A percentile compares a stretch with the other conserved stretches of the same genome.
Evolutionary conservation across 2,329 filamentous ascomycete genomes (phyloP).

Genomic region (Aspergillus pseudoviridinutans): DNA sequence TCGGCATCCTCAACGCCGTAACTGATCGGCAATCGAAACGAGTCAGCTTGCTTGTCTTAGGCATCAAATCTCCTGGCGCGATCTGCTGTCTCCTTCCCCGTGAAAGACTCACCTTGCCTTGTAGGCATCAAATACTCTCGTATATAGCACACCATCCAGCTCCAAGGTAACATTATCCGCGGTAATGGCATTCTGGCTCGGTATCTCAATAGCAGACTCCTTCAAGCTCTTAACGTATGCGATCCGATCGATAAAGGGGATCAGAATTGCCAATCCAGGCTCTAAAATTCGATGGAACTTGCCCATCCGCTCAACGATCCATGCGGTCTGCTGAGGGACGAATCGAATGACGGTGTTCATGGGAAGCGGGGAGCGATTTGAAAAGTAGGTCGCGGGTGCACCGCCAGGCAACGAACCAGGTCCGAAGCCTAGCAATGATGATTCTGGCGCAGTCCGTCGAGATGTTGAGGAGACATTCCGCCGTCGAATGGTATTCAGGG

Average conservation of each 20-base stretch:
- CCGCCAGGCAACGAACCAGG: constrained; percentile 23
- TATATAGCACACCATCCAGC: constrained; percentile 92
- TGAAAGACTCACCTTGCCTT: constrained; percentile 73
- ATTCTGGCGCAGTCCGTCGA: constrained; percentile 27
- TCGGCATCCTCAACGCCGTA: constrained; percentile 98
- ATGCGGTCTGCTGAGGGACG: constrained; percentile 98
- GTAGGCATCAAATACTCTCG: constrained; percentile 93
- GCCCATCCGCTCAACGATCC: constrained; percentile 99
- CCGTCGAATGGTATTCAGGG: constrained; percentile 23
- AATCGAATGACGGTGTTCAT: constrained; percentile 95
- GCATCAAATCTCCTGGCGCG: background rate
- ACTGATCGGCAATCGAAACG: constrained; percentile 44
- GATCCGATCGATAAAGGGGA: constrained; percentile 91
- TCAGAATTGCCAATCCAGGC: constrained; percentile 81
- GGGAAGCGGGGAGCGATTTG: constrained; percentile 63
- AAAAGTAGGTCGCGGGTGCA: constrained; percentile 71
- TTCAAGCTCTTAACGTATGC: constrained; percentile 98
- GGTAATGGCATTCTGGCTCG: constrained; percentile 94
- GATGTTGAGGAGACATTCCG: constrained; percentile 30
- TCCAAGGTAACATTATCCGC: constrained; percentile 98
- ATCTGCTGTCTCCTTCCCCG: background rate
- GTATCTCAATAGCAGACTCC: constrained; percentile 93
- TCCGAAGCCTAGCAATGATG: constrained; percentile 29
- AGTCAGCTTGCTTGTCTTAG: background rate
- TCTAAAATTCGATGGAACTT: constrained; percentile 92